These are phyloP conservation scores for Cercospora sp. DNA, from an alignment of 2,329 filamentous ascomycete species.

Conservation along the genomic window DNA sequence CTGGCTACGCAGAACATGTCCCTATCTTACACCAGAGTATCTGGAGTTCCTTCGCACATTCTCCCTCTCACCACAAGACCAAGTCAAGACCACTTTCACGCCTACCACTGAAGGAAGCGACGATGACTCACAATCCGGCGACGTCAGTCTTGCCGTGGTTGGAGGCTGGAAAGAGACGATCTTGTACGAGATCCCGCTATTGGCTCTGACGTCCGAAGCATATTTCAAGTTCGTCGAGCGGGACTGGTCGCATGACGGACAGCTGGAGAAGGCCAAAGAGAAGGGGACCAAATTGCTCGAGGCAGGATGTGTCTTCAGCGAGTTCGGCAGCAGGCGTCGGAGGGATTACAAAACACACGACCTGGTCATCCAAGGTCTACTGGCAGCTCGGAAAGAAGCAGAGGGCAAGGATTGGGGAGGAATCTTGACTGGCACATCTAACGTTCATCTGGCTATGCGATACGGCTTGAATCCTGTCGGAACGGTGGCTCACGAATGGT, in stretches of 20 bases:
- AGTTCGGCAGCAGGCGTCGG: constrained; percentile 86
- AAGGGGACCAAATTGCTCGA: constrained; percentile 79
- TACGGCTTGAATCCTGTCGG: constrained; percentile 82
- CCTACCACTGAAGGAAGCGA: constrained; percentile 60
- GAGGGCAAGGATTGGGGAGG: constrained; percentile 63
- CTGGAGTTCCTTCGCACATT: constrained; percentile 80
- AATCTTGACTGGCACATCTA: constrained; percentile 84
- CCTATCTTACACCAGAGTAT: constrained; percentile 76
- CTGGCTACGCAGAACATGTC: constrained; percentile 76
- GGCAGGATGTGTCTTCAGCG: constrained; percentile 83
- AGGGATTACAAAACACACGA: constrained; percentile 95
- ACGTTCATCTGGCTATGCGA: constrained; percentile 95
- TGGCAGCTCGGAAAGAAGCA: constrained; percentile 72
- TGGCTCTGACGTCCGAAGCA: constrained; percentile 89
- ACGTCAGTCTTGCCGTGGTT: constrained; percentile 72
- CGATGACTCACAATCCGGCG: constrained; percentile 55
- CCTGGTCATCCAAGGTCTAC: constrained; percentile 83
- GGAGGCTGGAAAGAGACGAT: constrained; percentile 94
- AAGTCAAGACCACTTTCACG: constrained; percentile 70
- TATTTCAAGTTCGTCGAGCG: constrained; percentile 96
- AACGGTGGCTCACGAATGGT: constrained; percentile 96
- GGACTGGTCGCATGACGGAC: constrained; percentile 85
- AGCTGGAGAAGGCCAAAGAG: constrained; percentile 78
- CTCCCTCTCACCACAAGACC: constrained; percentile 74
- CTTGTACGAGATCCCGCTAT: constrained; percentile 91